Evolutionary conservation across 768 basidiomycete species (phyloP).

Genomic region (Nidularia sp.): DNA sequence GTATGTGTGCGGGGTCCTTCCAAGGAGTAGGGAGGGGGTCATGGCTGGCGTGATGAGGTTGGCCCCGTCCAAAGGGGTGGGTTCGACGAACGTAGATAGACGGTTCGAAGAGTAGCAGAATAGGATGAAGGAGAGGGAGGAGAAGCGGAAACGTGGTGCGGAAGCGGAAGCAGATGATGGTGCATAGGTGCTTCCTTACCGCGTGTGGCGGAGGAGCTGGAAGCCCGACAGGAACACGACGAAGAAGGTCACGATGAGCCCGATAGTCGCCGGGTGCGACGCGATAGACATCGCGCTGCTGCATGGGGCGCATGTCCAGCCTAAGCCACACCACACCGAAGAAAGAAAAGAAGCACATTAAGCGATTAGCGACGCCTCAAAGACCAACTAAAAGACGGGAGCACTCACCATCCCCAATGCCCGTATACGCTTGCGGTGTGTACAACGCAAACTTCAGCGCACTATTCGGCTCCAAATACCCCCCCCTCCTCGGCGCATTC

Average conservation of each 20-base stretch:
- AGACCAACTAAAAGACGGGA: not conserved
- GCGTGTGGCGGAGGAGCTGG: slow-evolving; percentile 39
- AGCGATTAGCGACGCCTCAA: not conserved
- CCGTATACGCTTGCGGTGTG: slow-evolving; percentile 68
- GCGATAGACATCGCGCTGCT: slow-evolving; percentile 31
- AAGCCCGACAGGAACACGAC: slow-evolving; percentile 68
- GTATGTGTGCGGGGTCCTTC: too few species aligned
- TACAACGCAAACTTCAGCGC: slow-evolving; percentile 82
- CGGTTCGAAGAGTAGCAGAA: too few species aligned
- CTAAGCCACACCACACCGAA: slow-evolving; percentile 18
- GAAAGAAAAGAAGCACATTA: not conserved
- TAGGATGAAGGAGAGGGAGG: too few species aligned
- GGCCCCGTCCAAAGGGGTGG: too few species aligned
- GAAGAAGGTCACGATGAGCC: slow-evolving; percentile 50
- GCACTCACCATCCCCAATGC: slow-evolving; percentile 46
- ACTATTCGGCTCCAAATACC: slow-evolving; percentile 66
- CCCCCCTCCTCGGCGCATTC: slow-evolving; percentile 50
- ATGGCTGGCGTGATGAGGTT: too few species aligned
- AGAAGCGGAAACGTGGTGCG: too few species aligned
- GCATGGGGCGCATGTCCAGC: slow-evolving; percentile 55
- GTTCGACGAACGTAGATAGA: too few species aligned
- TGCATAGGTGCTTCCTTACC: not conserved
- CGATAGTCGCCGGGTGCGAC: slow-evolving; percentile 53
- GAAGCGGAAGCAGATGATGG: not conserved
- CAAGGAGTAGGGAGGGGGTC: too few species aligned